A percentile compares a stretch with the other conserved stretches of the same genome.
phyloP scores from a whole-genome alignment of 257 asterid genomes.

The Nicotiana undulata region DNA sequence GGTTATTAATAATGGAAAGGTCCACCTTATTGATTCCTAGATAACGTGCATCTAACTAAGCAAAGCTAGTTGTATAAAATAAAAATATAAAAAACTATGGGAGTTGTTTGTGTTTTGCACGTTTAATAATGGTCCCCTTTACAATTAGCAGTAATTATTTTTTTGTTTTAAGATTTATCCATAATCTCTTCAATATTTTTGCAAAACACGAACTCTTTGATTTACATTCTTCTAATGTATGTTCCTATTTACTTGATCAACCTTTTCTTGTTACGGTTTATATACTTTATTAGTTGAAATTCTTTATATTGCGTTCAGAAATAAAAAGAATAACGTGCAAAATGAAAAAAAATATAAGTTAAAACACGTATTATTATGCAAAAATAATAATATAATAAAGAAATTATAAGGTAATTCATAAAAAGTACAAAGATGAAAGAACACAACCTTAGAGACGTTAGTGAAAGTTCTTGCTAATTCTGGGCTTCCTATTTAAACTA shows the following conservation, averaged over 20 bases:
- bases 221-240: background rate
- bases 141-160: background rate
- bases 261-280: background rate
- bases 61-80: background rate
- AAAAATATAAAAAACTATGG: too few species aligned
- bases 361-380: background rate
- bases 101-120: background rate
- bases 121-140: background rate
- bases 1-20: background rate
- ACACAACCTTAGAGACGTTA: too few species aligned
- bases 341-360: background rate
- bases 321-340: background rate
- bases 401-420: background rate
- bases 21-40: background rate
- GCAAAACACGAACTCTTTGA: background rate
- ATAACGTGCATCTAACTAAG: conserved; percentile 7
- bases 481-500: background rate
- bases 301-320: background rate
- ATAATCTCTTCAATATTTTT: background rate
- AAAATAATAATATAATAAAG: background rate
- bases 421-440: too few species aligned
- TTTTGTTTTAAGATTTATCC: background rate
- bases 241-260: background rate
- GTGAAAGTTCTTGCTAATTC: background rate
- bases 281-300: background rate